A percentile compares a stretch with the other conserved stretches of the same genome.
Evolutionary conservation across 2,329 filamentous ascomycete species (phyloP).

Genomic region (Xylaria multiplex): DNA sequence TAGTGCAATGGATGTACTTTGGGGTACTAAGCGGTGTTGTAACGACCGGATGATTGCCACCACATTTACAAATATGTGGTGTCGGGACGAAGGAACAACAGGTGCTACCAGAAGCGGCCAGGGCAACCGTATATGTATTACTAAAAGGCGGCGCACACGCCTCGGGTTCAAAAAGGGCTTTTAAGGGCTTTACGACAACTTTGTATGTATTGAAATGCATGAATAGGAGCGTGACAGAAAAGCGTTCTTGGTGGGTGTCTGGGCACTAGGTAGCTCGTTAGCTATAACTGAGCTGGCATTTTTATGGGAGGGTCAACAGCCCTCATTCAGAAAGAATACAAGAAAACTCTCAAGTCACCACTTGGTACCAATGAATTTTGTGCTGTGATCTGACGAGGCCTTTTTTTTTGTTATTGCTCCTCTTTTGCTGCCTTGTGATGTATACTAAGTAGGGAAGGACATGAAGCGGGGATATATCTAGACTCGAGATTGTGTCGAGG

Average conservation of each 20-base stretch:
- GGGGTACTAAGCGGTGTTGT: background rate
- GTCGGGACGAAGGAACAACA: slow-evolving; percentile 5
- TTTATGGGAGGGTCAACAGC: background rate
- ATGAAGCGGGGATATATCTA: background rate
- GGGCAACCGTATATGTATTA: slow-evolving; percentile 44
- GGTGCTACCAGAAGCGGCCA: slow-evolving; percentile 29
- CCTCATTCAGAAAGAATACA: slow-evolving; percentile 11
- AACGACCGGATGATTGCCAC: background rate
- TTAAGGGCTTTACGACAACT: slow-evolving; percentile 24
- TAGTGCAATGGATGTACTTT: background rate
- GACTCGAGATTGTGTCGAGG: too few species aligned
- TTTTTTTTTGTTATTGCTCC: background rate
- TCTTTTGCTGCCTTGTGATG: background rate
- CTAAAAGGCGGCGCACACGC: slow-evolving; percentile 36
- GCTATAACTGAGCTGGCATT: slow-evolving; percentile 10
- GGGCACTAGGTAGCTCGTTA: slow-evolving; percentile 30
- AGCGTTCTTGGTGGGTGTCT: background rate
- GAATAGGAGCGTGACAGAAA: slow-evolving; percentile 24
- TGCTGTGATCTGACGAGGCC: background rate
- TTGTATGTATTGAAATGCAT: slow-evolving; percentile 34
- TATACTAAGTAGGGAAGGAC: background rate
- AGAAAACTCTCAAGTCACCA: slow-evolving; percentile 23
- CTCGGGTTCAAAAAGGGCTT: slow-evolving; percentile 32
- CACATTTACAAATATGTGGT: background rate
- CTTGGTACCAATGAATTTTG: background rate